Percentiles rank a stretch among this genome's conserved stretches.
These are phyloP conservation scores for Leptographium wingfieldii DNA, from an alignment of 2,329 filamentous ascomycete genomes.

Conservation along the genomic window DNA sequence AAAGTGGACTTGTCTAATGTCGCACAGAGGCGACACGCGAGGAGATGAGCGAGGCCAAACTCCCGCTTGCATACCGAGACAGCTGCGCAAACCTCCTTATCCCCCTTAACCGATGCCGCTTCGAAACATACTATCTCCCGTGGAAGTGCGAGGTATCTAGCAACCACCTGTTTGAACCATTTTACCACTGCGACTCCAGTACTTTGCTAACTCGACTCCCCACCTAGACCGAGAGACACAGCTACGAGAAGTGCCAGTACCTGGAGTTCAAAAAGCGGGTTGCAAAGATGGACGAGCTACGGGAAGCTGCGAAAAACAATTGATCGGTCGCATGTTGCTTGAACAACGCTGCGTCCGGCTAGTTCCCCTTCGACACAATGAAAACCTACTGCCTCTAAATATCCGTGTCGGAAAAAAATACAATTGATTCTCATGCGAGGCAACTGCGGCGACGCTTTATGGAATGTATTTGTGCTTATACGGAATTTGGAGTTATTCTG, in stretches of 20 bases:
- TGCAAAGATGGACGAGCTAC: slow-evolving; percentile 94
- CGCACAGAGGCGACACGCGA: slow-evolving; percentile 62
- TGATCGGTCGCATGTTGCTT: background rate
- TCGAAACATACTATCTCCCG: slow-evolving; percentile 82
- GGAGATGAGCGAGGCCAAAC: slow-evolving; percentile 83
- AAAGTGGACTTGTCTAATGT: background rate
- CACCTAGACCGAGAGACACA: slow-evolving; percentile 82
- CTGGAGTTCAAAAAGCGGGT: slow-evolving; percentile 97
- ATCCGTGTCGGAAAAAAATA: background rate
- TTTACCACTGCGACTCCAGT: background rate
- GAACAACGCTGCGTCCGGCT: background rate
- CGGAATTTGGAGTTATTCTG: background rate
- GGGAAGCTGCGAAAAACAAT: slow-evolving; percentile 40
- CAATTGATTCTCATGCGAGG: background rate
- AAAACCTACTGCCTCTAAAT: background rate
- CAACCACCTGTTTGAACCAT: background rate
- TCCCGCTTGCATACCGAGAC: slow-evolving; percentile 87
- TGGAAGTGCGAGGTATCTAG: slow-evolving; percentile 85
- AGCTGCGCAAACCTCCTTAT: slow-evolving; percentile 91
- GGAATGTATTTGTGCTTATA: background rate
- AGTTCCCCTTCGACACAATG: background rate
- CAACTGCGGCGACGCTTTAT: background rate
- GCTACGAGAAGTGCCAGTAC: slow-evolving; percentile 99
- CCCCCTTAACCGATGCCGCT: slow-evolving; percentile 87
- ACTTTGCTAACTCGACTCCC: background rate